A percentile compares a stretch with the other conserved stretches of the same genome.
These are phyloP conservation scores for Phytophthora macrochlamydospora DNA, from an alignment of 352 stramenopile genomes.

Conservation along the genomic window DNA sequence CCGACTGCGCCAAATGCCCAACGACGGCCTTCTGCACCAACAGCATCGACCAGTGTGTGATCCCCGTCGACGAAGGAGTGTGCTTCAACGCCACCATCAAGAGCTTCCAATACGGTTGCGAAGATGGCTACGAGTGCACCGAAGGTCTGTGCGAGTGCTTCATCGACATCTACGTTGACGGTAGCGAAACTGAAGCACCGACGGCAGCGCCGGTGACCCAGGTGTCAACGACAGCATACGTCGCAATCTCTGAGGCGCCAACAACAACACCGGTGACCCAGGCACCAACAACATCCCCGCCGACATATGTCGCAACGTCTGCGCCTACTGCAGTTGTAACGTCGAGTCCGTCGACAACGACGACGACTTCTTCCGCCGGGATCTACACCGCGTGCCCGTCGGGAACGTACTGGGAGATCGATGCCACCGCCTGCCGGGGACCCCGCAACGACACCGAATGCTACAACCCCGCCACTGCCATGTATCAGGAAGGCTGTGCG, in stretches of 20 bases:
- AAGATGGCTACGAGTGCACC: conserved; percentile 26
- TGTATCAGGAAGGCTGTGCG: conserved; percentile 34
- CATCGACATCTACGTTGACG: conserved; percentile 10
- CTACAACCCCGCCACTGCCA: conserved; percentile 35
- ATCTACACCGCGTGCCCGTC: conserved; percentile 23
- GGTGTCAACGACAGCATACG: no score
- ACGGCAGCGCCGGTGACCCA: background rate
- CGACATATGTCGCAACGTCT: background rate
- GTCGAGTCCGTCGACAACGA: background rate
- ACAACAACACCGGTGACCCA: background rate
- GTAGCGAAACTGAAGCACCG: background rate
- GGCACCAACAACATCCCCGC: no score
- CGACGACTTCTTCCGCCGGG: background rate
- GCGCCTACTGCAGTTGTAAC: background rate
- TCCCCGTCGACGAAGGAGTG: conserved; percentile 5
- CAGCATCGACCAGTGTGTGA: conserved; percentile 15
- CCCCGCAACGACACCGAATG: conserved; percentile 26
- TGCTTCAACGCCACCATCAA: conserved; percentile 32
- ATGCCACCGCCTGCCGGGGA: conserved; percentile 22
- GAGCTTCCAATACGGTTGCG: background rate
- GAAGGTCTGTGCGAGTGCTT: conserved; percentile 34
- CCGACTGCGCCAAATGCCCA: conserved; percentile 22
- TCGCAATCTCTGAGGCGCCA: no score
- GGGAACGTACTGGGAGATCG: conserved; percentile 31
- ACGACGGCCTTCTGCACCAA: conserved; percentile 26